phyloP scores from a whole-genome alignment of 2,329 filamentous ascomycete species.

The Nigrospora osmanthi region DNA sequence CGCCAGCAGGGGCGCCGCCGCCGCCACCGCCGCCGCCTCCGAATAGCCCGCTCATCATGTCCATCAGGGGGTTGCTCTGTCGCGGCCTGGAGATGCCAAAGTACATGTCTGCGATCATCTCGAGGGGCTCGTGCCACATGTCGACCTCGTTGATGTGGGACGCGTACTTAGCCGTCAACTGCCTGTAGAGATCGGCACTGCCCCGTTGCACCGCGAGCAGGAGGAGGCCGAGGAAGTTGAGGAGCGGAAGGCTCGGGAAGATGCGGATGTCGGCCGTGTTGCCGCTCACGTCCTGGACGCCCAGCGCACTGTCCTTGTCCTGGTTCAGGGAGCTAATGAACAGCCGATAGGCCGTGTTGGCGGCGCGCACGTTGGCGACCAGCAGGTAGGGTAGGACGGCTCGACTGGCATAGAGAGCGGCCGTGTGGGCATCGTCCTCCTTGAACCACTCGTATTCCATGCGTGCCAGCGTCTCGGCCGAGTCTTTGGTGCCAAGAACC shows the following conservation, averaged over 20 bases:
- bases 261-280: constrained; percentile 66
- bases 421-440: constrained; percentile 79
- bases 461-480: constrained; percentile 67
- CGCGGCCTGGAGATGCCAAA: constrained; percentile 84
- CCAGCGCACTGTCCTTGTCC: constrained; percentile 46
- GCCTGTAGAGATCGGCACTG: constrained; percentile 68
- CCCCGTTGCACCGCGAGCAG: constrained; percentile 78
- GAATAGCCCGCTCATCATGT: constrained; percentile 97
- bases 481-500: constrained; percentile 81
- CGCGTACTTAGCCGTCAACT: constrained; percentile 76
- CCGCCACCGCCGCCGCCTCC: constrained; percentile 62
- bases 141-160: constrained; percentile 68
- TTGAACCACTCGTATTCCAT: constrained; percentile 94
- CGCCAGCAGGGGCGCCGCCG: constrained; percentile 32
- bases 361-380: constrained; percentile 81
- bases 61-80: constrained; percentile 86
- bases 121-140: constrained; percentile 74
- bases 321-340: constrained; percentile 61
- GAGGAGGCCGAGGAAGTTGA: constrained; percentile 88
- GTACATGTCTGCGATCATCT: constrained; percentile 92
- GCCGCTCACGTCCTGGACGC: constrained; percentile 73
- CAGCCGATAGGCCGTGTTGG: constrained; percentile 71
- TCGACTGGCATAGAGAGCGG: constrained; percentile 77
- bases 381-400: constrained; percentile 87
- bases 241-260: constrained; percentile 83